Evolutionary conservation across 129 eudicot species (phyloP).

Genomic region (Tanacetum coccineum): DNA sequence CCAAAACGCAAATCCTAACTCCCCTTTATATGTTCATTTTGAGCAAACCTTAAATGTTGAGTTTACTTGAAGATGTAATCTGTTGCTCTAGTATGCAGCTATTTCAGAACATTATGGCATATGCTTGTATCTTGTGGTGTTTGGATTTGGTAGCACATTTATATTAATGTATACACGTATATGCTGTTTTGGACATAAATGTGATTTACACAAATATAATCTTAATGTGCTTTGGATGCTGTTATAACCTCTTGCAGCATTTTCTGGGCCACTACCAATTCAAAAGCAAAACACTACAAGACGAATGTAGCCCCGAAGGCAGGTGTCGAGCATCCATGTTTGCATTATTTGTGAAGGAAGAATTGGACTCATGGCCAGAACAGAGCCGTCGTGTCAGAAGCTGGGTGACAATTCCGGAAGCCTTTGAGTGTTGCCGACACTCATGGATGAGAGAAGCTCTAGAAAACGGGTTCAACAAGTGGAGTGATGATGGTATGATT

Average conservation of each 20-base stretch:
- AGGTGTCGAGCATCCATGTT: conserved; percentile 89
- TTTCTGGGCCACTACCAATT: conserved; percentile 69
- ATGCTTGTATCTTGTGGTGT: too few relatives aligned
- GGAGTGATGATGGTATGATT: conserved; percentile 47
- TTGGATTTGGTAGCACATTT: too few relatives aligned
- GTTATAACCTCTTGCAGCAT: conserved; percentile 44
- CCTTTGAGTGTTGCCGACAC: conserved; percentile 68
- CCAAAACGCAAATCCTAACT: too few relatives aligned
- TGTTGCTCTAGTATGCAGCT: too few relatives aligned
- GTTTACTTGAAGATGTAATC: too few relatives aligned
- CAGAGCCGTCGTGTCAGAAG: conserved; percentile 72
- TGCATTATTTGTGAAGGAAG: conserved; percentile 81
- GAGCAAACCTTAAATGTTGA: not conserved
- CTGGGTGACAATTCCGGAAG: conserved; percentile 77
- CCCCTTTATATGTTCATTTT: too few relatives aligned
- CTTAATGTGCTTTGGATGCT: not conserved
- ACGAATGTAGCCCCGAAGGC: conserved; percentile 92
- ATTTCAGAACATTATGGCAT: too few relatives aligned
- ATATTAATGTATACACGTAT: not conserved
- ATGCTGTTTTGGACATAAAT: not conserved
- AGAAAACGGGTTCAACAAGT: conserved; percentile 17
- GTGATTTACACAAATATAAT: conserved; percentile 9
- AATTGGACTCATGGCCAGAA: conserved; percentile 90
- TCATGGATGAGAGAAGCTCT: conserved; percentile 25
- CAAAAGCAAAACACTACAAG: conserved; percentile 94